Base-by-base conservation (phyloP, 2,329 filamentous ascomycete genomes). In the Xylariaceae sp. region DNA sequence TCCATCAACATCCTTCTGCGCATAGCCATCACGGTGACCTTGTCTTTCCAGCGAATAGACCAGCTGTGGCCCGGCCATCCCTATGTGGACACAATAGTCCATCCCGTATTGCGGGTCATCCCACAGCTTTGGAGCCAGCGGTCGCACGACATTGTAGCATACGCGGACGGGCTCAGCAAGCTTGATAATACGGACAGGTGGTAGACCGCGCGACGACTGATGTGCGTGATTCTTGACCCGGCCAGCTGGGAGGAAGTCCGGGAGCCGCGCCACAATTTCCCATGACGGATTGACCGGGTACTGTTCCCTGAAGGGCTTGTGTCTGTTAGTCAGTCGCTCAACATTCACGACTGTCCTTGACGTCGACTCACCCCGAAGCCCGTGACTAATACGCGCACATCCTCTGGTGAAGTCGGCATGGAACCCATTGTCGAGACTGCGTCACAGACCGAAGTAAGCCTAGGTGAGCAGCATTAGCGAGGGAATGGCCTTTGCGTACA, bases 251-350 rank as follows among this genome's bases (percentile, higher is more conserved):
- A 91, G 76, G 55, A 78, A 76, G 2, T 76, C 65, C 3, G 88
- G 83, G n/a, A 94, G 78, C 17, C 70, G 72, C 21, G 73, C 75
- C 39, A 85, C 82, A 60, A 95, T 91, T 61, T 91, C 79, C 76
- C 81, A 91, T 3, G 88, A 89, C 7, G 89, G 88, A 62, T 95
- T 95, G 48, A 83, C 70, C 22, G 82, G 79, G 60, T 83, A 83
- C 36, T 83, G 70, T n/a, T 69, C 73, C 56, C 84, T 82, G 66
- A 94, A 95, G 2, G 89, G 85, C 87, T 92, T 53, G n/a, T 35
- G n/a, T 49, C n/a, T 42, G 17, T 21, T 37, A 19, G 25, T 21
- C 27, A 48, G 61, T 48, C 39, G 49, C 29, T 36, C 23, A 23
- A n/a, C 32, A 37, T 14, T 21, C 5, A 19, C 17, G 16, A 33